Base-by-base conservation (phyloP, 148 eudicot genomes). In the Rhododendron molle region DNA sequence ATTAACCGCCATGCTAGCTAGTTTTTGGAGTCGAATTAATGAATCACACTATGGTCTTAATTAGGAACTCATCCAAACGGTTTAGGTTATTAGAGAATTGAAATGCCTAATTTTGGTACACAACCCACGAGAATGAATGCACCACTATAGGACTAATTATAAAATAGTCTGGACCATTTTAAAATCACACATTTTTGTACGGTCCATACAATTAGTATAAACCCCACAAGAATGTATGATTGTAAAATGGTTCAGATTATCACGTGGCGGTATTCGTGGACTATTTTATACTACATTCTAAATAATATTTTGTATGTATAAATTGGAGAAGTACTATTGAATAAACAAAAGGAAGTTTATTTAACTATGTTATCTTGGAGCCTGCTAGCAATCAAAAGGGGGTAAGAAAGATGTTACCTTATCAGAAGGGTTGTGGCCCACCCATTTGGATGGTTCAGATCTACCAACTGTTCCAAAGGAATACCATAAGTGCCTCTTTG, bases 391-490 rank as follows among this genome's bases (percentile, higher is more conserved):
- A 74, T 74, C 78, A 74, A 74, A 74, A 74, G 78, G 69, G 69
- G 47, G 28, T 58, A 5, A 56, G 56, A 46, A 58, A 83, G 86
- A 84, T 60, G 86, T 84, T 67, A 86, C 47, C 86, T 69, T 78
- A 73, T 86, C 76, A 85, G 87, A 84, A 34, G 85, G 86, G 60
- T 62, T 20, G 72, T 85, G 89, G 88, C 88, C 89, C 89, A 86
- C 89, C 89, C 28, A 85, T 60, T 81, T 62, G 74, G 83, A 88
- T 78, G 89, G 85, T 84, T 67, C 76, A 83, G 88, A 90, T 86
- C 87, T 86, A 86, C 91, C 88, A 83, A 85, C 89, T 83, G 89
- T 84, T 83, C 52, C 88, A 89, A 46, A 80, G 85, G 88, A 83
- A 87, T 83, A 83, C 80, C 86, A 80, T 85, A 62, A 85, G 84